Evolutionary conservation across 2,329 filamentous ascomycete species (phyloP), one percentile per base, ranked within the genome.

Genomic region (Helotiales sp.): DNA sequence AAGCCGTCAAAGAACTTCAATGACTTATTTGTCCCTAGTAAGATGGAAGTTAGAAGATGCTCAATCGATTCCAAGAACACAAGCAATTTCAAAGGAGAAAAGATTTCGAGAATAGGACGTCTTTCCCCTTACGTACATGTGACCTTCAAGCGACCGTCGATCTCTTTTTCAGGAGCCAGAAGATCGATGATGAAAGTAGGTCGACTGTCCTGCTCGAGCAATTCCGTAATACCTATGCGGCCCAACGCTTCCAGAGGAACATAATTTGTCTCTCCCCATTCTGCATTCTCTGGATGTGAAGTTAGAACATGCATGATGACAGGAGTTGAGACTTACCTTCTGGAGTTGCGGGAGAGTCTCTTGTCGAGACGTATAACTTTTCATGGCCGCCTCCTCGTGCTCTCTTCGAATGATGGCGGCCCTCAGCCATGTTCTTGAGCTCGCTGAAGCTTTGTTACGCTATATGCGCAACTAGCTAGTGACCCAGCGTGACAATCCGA

Each of bases 141-240:
- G 22, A 62, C 58, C 31, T 60, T 63, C 46, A 61, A 48, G 15
- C 61, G 47, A 19, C 59, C 47, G 25, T 59, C 55, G 15, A 53
- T 30, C 13, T 55, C 36, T 34, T 49, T 56, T 17, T 63, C 52
- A 0, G 56, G 51, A 29, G 60, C 50, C 4, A 57, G 52, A 9
- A 67, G 53, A 27, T 67, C 65, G 22, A 67, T 36, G 47, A 67
- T 59, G 44, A 66, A 67, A 8, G 63, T 64, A 33, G 63, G 63
- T 24, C 65, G 57, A 42, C 56, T 63, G 30, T 67, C 63, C 29
- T 61, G 53, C 25, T 67, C 63, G 7, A 67, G 55, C 24, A 66
- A 40, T 34, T 67, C 65, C 17, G 52, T 60, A 30, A 67, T 61
- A 22, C 62, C 58, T 17, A 67, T 63, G 22, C 40, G 40, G 22